phyloP scores from a whole-genome alignment of 2,329 filamentous ascomycete genomes.

The Cladosporium sphaerospermum region DNA sequence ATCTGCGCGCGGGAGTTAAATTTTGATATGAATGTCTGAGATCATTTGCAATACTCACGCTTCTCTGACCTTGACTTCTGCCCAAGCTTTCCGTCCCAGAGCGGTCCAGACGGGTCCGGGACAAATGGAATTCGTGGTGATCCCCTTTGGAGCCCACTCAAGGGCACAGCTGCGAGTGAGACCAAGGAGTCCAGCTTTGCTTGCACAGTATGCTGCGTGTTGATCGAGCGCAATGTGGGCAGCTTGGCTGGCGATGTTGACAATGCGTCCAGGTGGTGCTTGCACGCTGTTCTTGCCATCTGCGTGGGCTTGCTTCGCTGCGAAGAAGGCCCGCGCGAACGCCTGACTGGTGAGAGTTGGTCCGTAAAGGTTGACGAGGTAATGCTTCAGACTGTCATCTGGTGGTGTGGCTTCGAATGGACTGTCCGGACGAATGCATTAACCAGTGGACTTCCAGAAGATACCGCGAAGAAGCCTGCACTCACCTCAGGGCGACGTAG shows the following conservation, averaged over 20 bases:
- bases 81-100: conserved; percentile 36
- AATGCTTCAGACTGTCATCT: conserved; percentile 39
- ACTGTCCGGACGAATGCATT: background rate
- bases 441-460: too few relatives aligned
- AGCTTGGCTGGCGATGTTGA: conserved; percentile 43
- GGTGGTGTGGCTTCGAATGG: conserved; percentile 22
- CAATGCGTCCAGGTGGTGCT: conserved; percentile 29
- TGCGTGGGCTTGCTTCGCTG: conserved; percentile 16
- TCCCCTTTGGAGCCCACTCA: conserved; percentile 42
- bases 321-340: conserved; percentile 38
- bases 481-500: conserved; percentile 29
- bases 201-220: conserved; percentile 45
- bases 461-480: too few relatives aligned
- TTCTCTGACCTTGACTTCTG: conserved; percentile 21
- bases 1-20: conserved; percentile 1
- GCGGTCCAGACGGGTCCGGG: conserved; percentile 44
- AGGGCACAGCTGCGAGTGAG: conserved; percentile 42
- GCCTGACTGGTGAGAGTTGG: conserved; percentile 42
- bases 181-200: conserved; percentile 41
- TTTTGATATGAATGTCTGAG: background rate
- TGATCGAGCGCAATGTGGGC: conserved; percentile 41
- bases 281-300: background rate
- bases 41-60: conserved; percentile 5
- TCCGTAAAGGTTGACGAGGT: conserved; percentile 40
- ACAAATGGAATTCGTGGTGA: conserved; percentile 42